Conservation (phyloP, 2,329 filamentous ascomycete species). For the Diaporthe vexans region DNA sequence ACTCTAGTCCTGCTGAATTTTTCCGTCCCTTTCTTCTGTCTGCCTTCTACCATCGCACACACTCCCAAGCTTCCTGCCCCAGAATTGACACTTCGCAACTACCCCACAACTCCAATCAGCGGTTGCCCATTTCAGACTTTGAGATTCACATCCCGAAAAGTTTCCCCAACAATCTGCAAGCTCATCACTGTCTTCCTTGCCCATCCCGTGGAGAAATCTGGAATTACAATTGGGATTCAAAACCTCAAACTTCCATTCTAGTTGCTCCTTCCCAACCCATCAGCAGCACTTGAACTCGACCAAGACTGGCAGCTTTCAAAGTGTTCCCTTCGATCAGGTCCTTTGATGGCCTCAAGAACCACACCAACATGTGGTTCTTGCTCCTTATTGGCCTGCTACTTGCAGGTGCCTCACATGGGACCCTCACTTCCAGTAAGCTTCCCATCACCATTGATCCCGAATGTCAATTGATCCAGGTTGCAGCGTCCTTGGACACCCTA, state of each 20-base stretch:
- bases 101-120: not conserved
- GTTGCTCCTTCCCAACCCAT: not conserved
- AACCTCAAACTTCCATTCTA: not conserved
- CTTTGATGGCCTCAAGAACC: not conserved
- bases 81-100: not conserved
- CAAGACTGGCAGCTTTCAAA: no score
- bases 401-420: not conserved
- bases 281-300: not conserved
- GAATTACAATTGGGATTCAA: not conserved
- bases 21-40: not conserved
- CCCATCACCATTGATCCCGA: no score
- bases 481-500: no score
- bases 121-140: not conserved
- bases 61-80: not conserved
- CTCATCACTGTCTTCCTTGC: not conserved
- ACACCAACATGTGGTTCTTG: slow-evolving; percentile 8
- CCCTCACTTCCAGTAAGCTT: no score
- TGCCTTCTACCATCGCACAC: not conserved
- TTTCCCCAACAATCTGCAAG: not conserved
- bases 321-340: not conserved
- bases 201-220: not conserved
- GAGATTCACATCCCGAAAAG: not conserved
- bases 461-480: no score
- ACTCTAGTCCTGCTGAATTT: not conserved
- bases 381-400: slow-evolving; percentile 4